Evolutionary conservation across 1,139 yeast genomes (phyloP), one percentile per base, ranked within the genome.

Genomic region (Pichia sorboxylosa): DNA sequence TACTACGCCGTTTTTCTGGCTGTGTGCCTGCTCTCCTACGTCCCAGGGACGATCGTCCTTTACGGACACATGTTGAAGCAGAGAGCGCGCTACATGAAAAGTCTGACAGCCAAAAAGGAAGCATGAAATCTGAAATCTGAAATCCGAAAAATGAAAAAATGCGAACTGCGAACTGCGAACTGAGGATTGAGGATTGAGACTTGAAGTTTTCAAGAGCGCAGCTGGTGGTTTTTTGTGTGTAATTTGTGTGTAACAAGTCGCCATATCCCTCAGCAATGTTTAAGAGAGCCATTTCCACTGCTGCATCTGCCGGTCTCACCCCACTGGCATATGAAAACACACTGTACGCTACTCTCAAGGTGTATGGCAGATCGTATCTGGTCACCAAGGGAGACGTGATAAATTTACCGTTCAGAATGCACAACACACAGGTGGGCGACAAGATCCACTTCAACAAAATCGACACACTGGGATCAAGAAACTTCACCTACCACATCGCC

Each of bases 351-450:
- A 66, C 83, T 7, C 69, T 87, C 45, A 76, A 73, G 48, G 69
- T 92, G 29, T 92, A 85, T 59, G 75, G 79, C 54, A 74, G 85
- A 56, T 84, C 93, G 29, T 87, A 83, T 49, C 63, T 90, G 40
- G 93, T 92, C 16, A 85, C 98, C 15, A 73, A 78, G 45, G 98
- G 98, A 15, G 99, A 92, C 55, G 69, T 66, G 44, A 71, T 90
- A 32, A 68, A 75, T 28, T 59, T 90, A 25, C 95, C 95, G 2
- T 85, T 71, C 55, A 70, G 73, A 43, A 55, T 90, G 62, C 77
- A 74, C 47, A 69, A 72, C 34, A 92, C 79, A 8, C 65, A 74
- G 38, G 77, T 87, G 5, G 98, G 98, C 13, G 95, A 85, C 53
- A 65, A 64, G 24, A 64, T 92, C 38, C 59, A 64, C 29, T 68